Conservation (phyloP, 495 filamentous ascomycete species). For the Aspergillus sclerotiicarbonarius region DNA sequence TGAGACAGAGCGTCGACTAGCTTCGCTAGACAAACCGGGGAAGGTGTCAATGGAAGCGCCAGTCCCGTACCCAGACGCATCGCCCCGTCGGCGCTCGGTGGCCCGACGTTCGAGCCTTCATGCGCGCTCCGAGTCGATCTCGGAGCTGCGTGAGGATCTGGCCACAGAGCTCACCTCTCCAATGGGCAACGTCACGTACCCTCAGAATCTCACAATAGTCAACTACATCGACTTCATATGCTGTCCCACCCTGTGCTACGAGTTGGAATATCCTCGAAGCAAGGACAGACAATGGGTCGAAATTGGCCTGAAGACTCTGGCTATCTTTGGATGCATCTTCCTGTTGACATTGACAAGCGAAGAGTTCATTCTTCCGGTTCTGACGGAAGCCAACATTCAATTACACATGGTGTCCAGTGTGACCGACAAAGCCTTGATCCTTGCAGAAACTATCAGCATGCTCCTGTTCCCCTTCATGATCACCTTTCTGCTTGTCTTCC, state of each 20-base stretch:
- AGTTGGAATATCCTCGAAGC: conserved; percentile 91
- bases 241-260: conserved; percentile 96
- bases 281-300: conserved; percentile 72
- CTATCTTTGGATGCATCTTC: conserved; percentile 95
- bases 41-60: conserved; percentile 65
- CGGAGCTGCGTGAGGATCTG: conserved; percentile 76
- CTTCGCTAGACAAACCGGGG: conserved; percentile 72
- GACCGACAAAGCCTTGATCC: conserved; percentile 69
- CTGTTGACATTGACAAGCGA: conserved; percentile 86
- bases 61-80: conserved; percentile 72
- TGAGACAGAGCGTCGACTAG: conserved; percentile 75
- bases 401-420: conserved; percentile 57
- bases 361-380: conserved; percentile 91
- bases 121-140: conserved; percentile 50
- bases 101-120: conserved; percentile 21
- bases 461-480: conserved; percentile 98
- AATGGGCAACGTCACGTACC: conserved; percentile 85
- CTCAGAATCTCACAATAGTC: conserved; percentile 72
- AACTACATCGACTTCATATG: conserved; percentile 89
- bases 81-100: conserved; percentile 33
- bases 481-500: conserved; percentile 90
- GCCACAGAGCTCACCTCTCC: conserved; percentile 89
- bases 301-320: conserved; percentile 79
- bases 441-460: conserved; percentile 89
- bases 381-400: conserved; percentile 68